phyloP scores from a whole-genome alignment of 116 monocot species.

The Thalassia testudinum region DNA sequence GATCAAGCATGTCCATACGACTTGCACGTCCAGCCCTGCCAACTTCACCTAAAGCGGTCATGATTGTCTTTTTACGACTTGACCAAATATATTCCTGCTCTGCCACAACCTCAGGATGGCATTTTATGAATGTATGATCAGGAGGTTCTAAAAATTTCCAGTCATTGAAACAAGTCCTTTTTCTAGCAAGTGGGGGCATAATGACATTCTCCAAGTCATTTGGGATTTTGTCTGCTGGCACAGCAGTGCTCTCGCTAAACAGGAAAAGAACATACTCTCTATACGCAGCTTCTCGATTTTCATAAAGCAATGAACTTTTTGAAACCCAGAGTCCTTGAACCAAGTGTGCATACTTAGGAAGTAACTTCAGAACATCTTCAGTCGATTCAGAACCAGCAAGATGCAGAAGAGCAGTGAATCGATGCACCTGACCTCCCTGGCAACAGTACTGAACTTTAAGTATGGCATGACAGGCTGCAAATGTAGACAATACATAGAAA shows the following conservation, averaged over 20 bases:
- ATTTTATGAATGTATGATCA: slow-evolving; percentile 46
- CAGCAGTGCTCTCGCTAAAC: slow-evolving; percentile 35
- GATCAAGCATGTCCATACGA: too few relatives aligned
- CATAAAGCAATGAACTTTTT: slow-evolving; percentile 54
- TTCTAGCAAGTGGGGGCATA: slow-evolving; percentile 35
- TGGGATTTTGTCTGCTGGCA: slow-evolving; percentile 6
- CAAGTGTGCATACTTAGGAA: slow-evolving; percentile 51
- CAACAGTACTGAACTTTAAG: too few relatives aligned
- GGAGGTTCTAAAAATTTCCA: slow-evolving; percentile 61
- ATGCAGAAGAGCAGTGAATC: slow-evolving; percentile 56
- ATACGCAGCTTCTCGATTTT: slow-evolving; percentile 10
- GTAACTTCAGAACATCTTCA: slow-evolving; percentile 35
- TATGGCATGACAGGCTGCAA: too few relatives aligned
- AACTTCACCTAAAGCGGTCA: slow-evolving; percentile 9
- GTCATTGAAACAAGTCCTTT: slow-evolving; percentile 30
- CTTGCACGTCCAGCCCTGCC: slow-evolving; percentile 2
- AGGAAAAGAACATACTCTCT: slow-evolving; percentile 62
- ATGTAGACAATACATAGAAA: too few relatives aligned
- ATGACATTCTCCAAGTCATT: neutral
- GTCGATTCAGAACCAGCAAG: slow-evolving; percentile 32
- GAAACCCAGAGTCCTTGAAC: slow-evolving; percentile 89
- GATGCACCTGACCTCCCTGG: slow-evolving; percentile 49
- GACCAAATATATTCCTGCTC: slow-evolving; percentile 49
- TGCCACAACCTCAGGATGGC: slow-evolving; percentile 41
- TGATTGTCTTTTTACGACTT: slow-evolving; percentile 25